phyloP scores from a whole-genome alignment of 1,139 yeast genomes.

The Pichia sp. region DNA sequence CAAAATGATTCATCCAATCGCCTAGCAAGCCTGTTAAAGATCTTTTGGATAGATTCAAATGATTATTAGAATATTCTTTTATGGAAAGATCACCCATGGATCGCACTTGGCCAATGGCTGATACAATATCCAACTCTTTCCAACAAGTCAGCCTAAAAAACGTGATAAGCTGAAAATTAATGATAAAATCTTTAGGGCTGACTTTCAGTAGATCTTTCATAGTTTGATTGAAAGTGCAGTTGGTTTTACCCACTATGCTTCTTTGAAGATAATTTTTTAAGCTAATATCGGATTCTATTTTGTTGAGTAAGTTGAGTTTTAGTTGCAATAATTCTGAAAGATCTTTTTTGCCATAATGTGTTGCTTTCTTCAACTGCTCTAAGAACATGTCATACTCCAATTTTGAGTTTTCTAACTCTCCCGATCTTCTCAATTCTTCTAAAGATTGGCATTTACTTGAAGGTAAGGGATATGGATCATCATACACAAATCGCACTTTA shows the following conservation, averaged over 20 bases:
- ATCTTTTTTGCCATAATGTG: background rate
- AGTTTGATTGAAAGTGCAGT: background rate
- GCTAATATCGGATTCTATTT: slow-evolving; percentile 2
- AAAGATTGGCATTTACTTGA: slow-evolving; percentile 9
- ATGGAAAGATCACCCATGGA: background rate
- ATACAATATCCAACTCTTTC: background rate
- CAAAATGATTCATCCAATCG: slow-evolving; percentile 3
- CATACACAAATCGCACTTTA: background rate
- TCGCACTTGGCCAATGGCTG: background rate
- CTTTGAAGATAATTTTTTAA: background rate
- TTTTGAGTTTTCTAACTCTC: background rate
- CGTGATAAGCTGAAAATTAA: slow-evolving; percentile 5
- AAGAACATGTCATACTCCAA: slow-evolving; percentile 13
- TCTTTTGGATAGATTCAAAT: background rate
- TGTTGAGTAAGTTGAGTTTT: slow-evolving; percentile 7
- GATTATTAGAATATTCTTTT: background rate
- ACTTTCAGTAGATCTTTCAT: background rate
- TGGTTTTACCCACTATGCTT: background rate
- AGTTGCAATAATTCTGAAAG: slow-evolving; percentile 2
- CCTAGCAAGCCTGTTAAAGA: background rate
- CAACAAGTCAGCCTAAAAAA: background rate
- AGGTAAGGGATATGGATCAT: background rate
- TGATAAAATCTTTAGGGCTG: background rate
- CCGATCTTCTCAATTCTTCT: slow-evolving; percentile 6
- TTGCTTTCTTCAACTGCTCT: slow-evolving; percentile 4